phyloP scores from a whole-genome alignment of 208 protist genomes.

The Trypanosoma caninum region DNA sequence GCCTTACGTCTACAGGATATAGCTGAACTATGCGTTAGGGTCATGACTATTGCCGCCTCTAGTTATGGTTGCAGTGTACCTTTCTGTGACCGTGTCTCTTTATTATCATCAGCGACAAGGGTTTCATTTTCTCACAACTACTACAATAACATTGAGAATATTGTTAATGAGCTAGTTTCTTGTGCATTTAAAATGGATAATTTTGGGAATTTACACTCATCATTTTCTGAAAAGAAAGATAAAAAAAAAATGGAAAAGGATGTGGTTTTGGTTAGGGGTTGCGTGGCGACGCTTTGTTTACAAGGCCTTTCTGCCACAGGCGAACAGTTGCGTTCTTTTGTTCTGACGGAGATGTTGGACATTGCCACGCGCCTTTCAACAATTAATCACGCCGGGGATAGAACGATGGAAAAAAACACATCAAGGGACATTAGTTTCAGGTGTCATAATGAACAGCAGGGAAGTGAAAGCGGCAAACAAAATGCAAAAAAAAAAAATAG shows the following conservation, averaged over 20 bases:
- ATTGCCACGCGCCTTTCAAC: conserved; percentile 38
- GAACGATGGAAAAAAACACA: not conserved
- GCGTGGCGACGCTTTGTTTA: conserved; percentile 57
- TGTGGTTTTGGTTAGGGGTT: too few species aligned
- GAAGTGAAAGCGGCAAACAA: too few species aligned
- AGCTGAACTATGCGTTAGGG: conserved; percentile 18
- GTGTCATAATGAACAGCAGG: too few species aligned
- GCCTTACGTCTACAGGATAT: conserved; percentile 16
- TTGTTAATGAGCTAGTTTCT: conserved; percentile 54
- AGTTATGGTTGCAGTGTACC: not conserved
- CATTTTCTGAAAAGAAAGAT: not conserved
- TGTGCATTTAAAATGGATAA: conserved; percentile 28
- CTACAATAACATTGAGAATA: conserved; percentile 47
- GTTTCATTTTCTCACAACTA: conserved; percentile 69
- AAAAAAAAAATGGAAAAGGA: not conserved
- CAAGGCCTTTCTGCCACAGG: conserved; percentile 66
- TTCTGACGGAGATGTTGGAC: conserved; percentile 72
- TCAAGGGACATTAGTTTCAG: too few species aligned
- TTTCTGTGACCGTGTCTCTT: not conserved
- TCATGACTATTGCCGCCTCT: conserved; percentile 13
- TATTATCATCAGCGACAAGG: not conserved
- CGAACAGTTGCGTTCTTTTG: conserved; percentile 57
- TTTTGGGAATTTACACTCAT: not conserved
- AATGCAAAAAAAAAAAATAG: too few species aligned
- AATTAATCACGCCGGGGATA: not conserved